Conservation (phyloP, 1,284 basidiomycete species). For the Vanrija humicola region DNA sequence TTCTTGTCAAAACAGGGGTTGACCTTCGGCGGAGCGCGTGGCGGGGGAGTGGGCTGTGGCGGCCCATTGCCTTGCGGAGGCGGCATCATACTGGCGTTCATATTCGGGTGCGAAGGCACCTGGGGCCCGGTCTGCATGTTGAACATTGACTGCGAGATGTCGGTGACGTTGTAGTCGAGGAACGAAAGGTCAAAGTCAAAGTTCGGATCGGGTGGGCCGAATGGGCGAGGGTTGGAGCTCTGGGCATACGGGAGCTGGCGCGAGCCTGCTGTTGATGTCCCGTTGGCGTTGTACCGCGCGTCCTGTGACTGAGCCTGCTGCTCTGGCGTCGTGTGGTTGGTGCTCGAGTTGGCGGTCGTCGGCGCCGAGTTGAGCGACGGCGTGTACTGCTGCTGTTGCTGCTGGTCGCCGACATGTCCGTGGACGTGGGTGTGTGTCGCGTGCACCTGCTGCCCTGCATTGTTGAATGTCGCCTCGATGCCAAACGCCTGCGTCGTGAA, state of each 20-base stretch:
- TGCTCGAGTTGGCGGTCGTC: neutral
- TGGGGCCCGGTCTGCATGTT: neutral
- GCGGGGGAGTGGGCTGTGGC: too few relatives aligned
- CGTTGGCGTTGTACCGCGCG: neutral
- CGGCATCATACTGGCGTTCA: too few relatives aligned
- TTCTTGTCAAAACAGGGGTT: too few relatives aligned
- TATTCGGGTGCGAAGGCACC: neutral
- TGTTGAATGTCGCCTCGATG: neutral
- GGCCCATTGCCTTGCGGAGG: too few relatives aligned
- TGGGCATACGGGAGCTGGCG: slow-evolving; percentile 8
- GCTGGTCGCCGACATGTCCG: neutral
- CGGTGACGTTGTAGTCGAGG: slow-evolving; percentile 15
- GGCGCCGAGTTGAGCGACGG: too few relatives aligned
- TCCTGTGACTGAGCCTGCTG: neutral
- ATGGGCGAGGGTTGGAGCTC: slow-evolving; percentile 17
- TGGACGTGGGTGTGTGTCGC: neutral
- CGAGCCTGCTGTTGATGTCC: neutral
- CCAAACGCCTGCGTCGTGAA: neutral
- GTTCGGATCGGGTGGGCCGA: slow-evolving; percentile 9
- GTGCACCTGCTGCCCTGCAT: neutral
- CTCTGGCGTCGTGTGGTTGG: neutral
- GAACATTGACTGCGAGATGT: slow-evolving; percentile 13
- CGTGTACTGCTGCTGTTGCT: neutral
- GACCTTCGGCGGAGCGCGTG: too few relatives aligned
- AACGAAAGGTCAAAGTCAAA: slow-evolving; percentile 21